Evolutionary conservation across 1,284 basidiomycete genomes (phyloP), one percentile per base, ranked within the genome.

Genomic region (Entoloma clypeatum): DNA sequence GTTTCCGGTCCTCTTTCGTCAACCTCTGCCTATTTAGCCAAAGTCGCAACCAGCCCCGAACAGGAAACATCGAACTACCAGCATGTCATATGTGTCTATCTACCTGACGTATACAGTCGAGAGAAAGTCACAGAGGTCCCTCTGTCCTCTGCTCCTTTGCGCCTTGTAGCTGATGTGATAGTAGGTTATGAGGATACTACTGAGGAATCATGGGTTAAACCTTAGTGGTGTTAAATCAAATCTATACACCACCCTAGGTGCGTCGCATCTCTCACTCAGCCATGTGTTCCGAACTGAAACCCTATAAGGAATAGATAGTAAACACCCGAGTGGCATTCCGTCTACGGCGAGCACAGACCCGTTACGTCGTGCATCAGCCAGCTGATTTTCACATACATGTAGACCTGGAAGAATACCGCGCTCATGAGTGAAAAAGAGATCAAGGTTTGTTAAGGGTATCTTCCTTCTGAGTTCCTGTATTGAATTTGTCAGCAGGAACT

Each of bases 201-300:
- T 86, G 30, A 64, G 77, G 39, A 68, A 77, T 35, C 83, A 85
- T 56, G 82, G 83, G 0, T 52, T 77, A 39, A 76, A 68, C 51
- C 67, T 83, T 7, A 76, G 69, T 53, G 81, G 82, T 11, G 84
- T 84, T 8, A 86, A 86, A 54, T 75, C 80, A 4, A 67, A 85
- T 53, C 53, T 86, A 32, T 86, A 85, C 53, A 84, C 83, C 3
- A 33, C 51, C 0, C 73, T 83, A 42, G 79, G 80, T 78, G 55
- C 33, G 57, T 51, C n/a, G n/a, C n/a, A n/a, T n/a, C n/a, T n/a
- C n/a, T n/a, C n/a, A n/a, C n/a, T n/a, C n/a, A n/a, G n/a, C n/a
- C n/a, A n/a, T n/a, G n/a, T n/a, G n/a, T n/a, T n/a, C n/a, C n/a
- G n/a, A n/a, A 34, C 14, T 35, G 26, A 31, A 18, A 26, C 10